Conservation (phyloP, 2,329 filamentous ascomycete genomes). For the Aureobasidium sp. region DNA sequence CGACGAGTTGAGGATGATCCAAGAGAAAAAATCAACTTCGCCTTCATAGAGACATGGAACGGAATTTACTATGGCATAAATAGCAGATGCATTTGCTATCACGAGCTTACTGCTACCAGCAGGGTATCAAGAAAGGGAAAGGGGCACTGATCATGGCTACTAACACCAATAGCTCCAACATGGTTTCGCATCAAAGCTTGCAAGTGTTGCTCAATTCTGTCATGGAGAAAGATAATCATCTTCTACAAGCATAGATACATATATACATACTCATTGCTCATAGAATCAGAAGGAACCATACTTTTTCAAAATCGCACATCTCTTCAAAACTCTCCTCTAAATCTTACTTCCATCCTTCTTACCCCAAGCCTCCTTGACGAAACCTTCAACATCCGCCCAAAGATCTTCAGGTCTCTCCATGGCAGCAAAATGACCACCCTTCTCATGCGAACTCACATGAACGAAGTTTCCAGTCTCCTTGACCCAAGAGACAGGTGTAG, state of each 20-base stretch:
- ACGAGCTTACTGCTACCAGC: neutral
- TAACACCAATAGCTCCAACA: too few species aligned
- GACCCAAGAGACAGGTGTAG: slow-evolving; percentile 42
- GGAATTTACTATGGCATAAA: neutral
- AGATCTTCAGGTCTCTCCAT: slow-evolving; percentile 38
- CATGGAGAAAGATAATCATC: too few species aligned
- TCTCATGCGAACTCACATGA: slow-evolving; percentile 41
- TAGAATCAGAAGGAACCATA: neutral
- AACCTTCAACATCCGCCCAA: slow-evolving; percentile 38
- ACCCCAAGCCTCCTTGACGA: slow-evolving; percentile 27
- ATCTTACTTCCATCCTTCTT: neutral
- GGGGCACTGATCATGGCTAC: too few species aligned
- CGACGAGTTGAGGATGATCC: neutral
- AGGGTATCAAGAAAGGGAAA: neutral
- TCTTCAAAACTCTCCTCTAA: neutral
- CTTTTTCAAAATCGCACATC: neutral
- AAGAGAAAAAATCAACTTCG: neutral
- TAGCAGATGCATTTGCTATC: neutral
- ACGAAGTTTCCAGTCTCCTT: slow-evolving; percentile 44
- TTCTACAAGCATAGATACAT: too few species aligned
- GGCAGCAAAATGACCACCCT: slow-evolving; percentile 45
- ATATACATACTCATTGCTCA: too few species aligned
- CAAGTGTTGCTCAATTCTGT: too few species aligned
- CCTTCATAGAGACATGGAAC: neutral
- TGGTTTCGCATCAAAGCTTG: too few species aligned